A percentile compares a stretch with the other conserved stretches of the same genome.
Evolutionary conservation across 441 rosid species (phyloP).

Genomic region (Croton laevigatus): DNA sequence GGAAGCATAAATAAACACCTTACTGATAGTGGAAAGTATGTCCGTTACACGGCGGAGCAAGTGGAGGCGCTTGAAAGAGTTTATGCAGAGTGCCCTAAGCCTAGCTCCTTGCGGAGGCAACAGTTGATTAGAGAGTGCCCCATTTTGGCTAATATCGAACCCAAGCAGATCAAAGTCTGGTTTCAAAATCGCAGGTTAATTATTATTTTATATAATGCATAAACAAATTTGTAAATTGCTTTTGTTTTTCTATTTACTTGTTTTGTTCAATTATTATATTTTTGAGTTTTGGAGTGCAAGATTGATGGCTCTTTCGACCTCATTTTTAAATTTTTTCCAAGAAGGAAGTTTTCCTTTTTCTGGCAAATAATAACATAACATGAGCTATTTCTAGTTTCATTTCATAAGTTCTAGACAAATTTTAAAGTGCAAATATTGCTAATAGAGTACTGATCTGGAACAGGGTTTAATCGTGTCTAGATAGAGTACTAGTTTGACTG

Average conservation of each 20-base stretch:
- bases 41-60: slow-evolving; percentile 96
- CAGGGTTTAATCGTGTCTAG: background rate
- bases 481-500: background rate
- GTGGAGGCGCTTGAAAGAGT: slow-evolving; percentile 98
- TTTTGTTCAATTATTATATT: slow-evolving; percentile 7
- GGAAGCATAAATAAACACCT: slow-evolving; percentile 76
- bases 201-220: background rate
- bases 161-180: slow-evolving; percentile 99
- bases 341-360: background rate
- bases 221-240: background rate
- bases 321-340: background rate
- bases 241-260: background rate
- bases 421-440: background rate
- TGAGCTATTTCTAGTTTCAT: background rate
- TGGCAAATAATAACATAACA: background rate
- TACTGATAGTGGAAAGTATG: slow-evolving; percentile 82
- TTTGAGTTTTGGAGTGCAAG: background rate
- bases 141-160: slow-evolving; percentile 85
- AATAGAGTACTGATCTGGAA: background rate
- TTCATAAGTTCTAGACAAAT: background rate
- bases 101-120: slow-evolving; percentile 87
- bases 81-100: slow-evolving; percentile 96
- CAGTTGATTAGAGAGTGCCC: slow-evolving; percentile 96
- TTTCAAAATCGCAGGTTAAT: slow-evolving; percentile 87
- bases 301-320: background rate